Base-by-base conservation (phyloP, 1,284 basidiomycete species). In the Coriolopsis trogii region DNA sequence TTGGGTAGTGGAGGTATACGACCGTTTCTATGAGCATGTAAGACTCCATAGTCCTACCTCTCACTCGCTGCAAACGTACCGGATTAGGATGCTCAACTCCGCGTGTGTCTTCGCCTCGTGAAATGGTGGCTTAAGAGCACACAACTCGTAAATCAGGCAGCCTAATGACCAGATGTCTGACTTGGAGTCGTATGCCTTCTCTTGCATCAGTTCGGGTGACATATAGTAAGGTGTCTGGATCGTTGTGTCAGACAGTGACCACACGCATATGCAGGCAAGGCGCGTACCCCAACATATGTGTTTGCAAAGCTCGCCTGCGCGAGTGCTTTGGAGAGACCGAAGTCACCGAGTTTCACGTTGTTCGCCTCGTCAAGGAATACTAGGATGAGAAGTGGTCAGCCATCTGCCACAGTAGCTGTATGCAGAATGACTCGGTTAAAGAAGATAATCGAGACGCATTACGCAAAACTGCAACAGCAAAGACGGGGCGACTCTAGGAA, bases 141-240 rank as follows among this genome's bases (percentile, higher is more conserved):
- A 98, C 43, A 98, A 82, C 72, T 98, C 95, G 69, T 92, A 98
- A 31, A 98, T 92, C 34, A 98, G 79, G 70, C 96, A 99, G 1
- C 95, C 96, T 29, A 98, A 80, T 10, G 93, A 95, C 96, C 96
- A 99, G 43, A 99, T 97, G 66, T 99, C 95, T 0, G 92, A 95
- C 73, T 98, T 98, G 18, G 91, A 90, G 73, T 98, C 96, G 71
- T 99, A 99, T 6, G 91, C 85, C 67, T 93, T 94, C 65, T 97
- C 95, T 70, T 93, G 92, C 78, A 98, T 93, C 20, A 98, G 80
- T 71, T 98, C 95, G 0, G 96, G 95, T 1, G 93, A 95, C 95
- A 99, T 98, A 73, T 99, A 98, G 65, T 98, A 95, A 2, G 96
- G 96, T 8, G 95, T 98, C 91, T 95, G 60, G 6, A 40, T 0